Conservation (phyloP, 768 basidiomycete genomes). For the Dentipellis sp. region DNA sequence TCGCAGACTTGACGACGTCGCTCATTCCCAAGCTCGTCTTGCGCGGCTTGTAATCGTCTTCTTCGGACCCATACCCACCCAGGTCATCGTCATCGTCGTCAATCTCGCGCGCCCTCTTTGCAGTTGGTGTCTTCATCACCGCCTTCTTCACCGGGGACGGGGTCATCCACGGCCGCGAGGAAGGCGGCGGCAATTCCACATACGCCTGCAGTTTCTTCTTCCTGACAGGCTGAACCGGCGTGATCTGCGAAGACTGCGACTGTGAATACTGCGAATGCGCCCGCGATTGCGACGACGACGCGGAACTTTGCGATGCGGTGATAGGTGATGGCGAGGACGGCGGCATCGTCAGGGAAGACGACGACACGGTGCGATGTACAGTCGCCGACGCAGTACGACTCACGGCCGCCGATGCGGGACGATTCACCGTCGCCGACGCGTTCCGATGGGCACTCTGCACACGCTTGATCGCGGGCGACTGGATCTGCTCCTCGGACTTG, state of each 20-base stretch:
- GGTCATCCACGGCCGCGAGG: constrained; percentile 15
- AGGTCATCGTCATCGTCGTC: constrained; percentile 15
- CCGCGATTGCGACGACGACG: constrained; percentile 7
- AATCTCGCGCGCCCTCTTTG: background rate
- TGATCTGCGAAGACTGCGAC: constrained; percentile 6
- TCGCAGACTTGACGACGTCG: constrained; percentile 38
- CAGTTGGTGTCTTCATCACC: constrained; percentile 3
- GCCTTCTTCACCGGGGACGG: constrained; percentile 11
- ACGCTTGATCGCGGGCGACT: constrained; percentile 61
- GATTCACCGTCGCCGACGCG: background rate
- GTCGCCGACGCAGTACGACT: constrained; percentile 10
- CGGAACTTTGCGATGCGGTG: background rate
- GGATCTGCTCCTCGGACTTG: constrained; percentile 48
- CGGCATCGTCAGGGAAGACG: background rate
- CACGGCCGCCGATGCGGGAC: constrained; percentile 2
- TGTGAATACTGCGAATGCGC: constrained; percentile 8
- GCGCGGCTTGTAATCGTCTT: constrained; percentile 31
- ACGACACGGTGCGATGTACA: background rate
- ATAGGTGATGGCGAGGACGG: constrained; percentile 4
- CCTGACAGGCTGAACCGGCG: constrained; percentile 7
- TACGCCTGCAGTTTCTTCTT: constrained; percentile 19
- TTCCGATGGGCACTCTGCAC: constrained; percentile 22
- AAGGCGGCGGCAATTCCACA: constrained; percentile 19
- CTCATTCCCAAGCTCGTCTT: constrained; percentile 15
- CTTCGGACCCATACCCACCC: constrained; percentile 28